Evolutionary conservation across 371 early-diverging fungal genomes (phyloP), one percentile per base, ranked within the genome.

Genomic region (Nematocida major): DNA sequence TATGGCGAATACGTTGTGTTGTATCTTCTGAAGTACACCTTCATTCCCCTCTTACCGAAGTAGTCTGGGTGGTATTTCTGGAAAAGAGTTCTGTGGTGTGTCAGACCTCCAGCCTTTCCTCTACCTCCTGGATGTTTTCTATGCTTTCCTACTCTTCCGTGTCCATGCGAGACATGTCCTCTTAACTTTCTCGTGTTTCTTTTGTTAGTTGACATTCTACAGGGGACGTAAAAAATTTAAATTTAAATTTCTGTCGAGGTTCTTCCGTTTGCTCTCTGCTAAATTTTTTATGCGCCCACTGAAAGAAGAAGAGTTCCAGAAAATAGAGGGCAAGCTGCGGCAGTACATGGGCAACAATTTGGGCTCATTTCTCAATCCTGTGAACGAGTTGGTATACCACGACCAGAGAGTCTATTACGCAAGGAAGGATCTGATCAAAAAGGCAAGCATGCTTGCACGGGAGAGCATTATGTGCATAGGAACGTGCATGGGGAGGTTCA

Each of bases 31-130:
- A 45, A 43, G 91, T 92, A 95, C 87, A 91, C 88, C 80, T 95
- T 92, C 95, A 94, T 93, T 91, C 99, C 99, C 87, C 94, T 93
- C 88, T 96, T 97, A 87, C 99, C 99, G 85, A 95, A 96, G 92
- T 94, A 95, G 87, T 96, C 97, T 81, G 99, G 99, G 88, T 98
- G 99, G 91, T 92, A 97, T 90, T 91, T 95, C 88, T 95, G 93
- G 91, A 96, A 93, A 89, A 93, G 93, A 88, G 93, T 96, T 82
- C 95, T 91, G 90, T 96, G 95, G 87, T 97, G 97, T 87, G 94
- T 94, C 86, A 91, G 89, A 89, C 96, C 99, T 91, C 99, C 96
- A 87, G 96, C 95, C 38, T 84, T 81, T 92, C 99, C 99, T 86
- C 99, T 90, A 90, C 99, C 98, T 86, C 98, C 96, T 83, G 97